Conservation (phyloP, 2,329 filamentous ascomycete genomes). For the Scedosporium boydii region DNA sequence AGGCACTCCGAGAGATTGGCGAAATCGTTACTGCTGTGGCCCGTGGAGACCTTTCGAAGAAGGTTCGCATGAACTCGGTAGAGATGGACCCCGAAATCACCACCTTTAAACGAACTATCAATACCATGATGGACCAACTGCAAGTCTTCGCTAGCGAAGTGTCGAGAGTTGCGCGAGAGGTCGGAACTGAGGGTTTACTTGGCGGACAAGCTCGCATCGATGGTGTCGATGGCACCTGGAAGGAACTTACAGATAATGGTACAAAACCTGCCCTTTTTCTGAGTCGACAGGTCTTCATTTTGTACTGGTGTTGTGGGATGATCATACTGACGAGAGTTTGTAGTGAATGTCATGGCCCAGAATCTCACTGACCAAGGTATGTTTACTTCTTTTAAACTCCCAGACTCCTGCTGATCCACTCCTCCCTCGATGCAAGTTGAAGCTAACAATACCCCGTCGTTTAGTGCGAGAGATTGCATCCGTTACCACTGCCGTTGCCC, state of each 20-base stretch:
- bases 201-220: constrained; percentile 90
- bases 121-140: constrained; percentile 97
- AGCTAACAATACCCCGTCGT: background rate
- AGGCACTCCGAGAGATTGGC: constrained; percentile 90
- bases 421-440: background rate
- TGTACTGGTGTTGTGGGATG: background rate
- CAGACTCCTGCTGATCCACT: background rate
- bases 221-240: constrained; percentile 94
- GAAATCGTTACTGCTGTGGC: constrained; percentile 96
- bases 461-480: constrained; percentile 73
- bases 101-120: constrained; percentile 95
- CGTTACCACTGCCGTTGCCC: constrained; percentile 74
- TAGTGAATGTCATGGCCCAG: constrained; percentile 76
- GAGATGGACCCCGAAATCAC: constrained; percentile 99
- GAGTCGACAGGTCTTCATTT: background rate
- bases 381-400: constrained; percentile 8
- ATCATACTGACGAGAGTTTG: background rate
- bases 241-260: constrained; percentile 86
- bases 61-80: constrained; percentile 87
- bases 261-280: constrained; percentile 13
- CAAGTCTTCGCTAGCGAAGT: constrained; percentile 96
- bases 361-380: constrained; percentile 68
- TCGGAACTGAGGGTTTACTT: constrained; percentile 89
- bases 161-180: constrained; percentile 85
- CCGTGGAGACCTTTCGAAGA: constrained; percentile 90